These are phyloP conservation scores for Sugiyamaella americana DNA, from an alignment of 805 yeast species.

Conservation along the genomic window DNA sequence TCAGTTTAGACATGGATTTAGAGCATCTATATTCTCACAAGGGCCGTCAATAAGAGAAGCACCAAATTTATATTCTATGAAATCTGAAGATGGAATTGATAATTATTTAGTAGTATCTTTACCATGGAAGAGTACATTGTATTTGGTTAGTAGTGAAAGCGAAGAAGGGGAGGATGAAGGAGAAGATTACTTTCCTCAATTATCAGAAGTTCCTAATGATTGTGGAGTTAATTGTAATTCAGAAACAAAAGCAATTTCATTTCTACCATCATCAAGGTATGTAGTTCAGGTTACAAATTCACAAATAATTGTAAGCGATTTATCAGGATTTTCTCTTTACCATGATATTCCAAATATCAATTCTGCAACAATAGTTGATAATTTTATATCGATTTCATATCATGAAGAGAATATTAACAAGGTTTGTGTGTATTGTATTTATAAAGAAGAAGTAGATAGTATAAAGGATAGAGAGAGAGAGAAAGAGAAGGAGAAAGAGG, in stretches of 20 bases:
- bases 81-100: neutral
- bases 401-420: neutral
- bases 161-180: neutral
- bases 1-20: constrained; percentile 12
- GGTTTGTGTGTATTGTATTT: neutral
- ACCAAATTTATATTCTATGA: constrained; percentile 8
- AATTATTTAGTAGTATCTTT: constrained; percentile 7
- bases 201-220: constrained; percentile 7
- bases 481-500: no score
- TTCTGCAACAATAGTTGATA: neutral
- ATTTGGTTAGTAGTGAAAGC: constrained; percentile 1
- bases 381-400: neutral
- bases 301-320: constrained; percentile 2
- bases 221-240: constrained; percentile 8
- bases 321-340: constrained; percentile 1
- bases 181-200: constrained; percentile 8
- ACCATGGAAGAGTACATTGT: constrained; percentile 13
- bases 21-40: constrained; percentile 9
- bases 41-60: constrained; percentile 14
- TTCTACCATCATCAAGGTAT: neutral
- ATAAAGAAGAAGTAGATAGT: no score
- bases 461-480: no score
- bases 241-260: constrained; percentile 8
- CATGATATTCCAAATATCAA: neutral
- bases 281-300: neutral